A percentile compares a stretch with the other conserved stretches of the same genome.
These are phyloP conservation scores for Geopyxis carbonaria DNA, from an alignment of 495 filamentous ascomycete genomes.

Conservation along the genomic window DNA sequence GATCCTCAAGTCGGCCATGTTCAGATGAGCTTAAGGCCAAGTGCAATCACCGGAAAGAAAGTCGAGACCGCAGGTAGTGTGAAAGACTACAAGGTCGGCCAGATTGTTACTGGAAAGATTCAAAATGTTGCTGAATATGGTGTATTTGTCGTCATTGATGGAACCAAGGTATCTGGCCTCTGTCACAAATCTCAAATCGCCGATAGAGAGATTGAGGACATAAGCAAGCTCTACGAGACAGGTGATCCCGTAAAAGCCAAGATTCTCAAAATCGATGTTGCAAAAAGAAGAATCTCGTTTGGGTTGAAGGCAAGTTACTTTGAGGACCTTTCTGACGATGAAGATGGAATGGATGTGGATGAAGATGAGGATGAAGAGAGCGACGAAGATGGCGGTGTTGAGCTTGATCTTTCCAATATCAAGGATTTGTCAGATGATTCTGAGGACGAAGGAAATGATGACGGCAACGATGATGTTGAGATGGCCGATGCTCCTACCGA, in stretches of 20 bases:
- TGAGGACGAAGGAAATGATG: constrained; percentile 34
- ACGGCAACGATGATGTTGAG: constrained; percentile 30
- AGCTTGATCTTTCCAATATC: constrained; percentile 27
- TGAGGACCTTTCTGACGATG: constrained; percentile 37
- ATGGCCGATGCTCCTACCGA: constrained; percentile 30
- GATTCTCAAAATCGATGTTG: constrained; percentile 56
- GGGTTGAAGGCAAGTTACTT: constrained; percentile 89
- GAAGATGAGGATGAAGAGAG: constrained; percentile 33
- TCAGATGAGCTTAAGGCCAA: constrained; percentile 74
- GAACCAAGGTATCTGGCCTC: constrained; percentile 77
- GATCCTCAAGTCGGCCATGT: constrained; percentile 48
- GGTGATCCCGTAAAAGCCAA: constrained; percentile 85
- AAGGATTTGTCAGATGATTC: constrained; percentile 26
- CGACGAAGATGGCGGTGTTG: constrained; percentile 32
- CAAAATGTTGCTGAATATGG: constrained; percentile 88
- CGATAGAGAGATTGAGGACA: constrained; percentile 58
- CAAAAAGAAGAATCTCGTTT: constrained; percentile 63
- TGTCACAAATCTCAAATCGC: constrained; percentile 87
- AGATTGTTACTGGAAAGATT: constrained; percentile 71
- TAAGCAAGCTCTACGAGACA: constrained; percentile 64
- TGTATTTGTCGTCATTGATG: constrained; percentile 79
- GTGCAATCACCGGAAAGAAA: constrained; percentile 54
- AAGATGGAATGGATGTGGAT: constrained; percentile 30
- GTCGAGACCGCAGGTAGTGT: constrained; percentile 53
- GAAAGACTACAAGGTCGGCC: constrained; percentile 55